Evolutionary conservation across 768 basidiomycete genomes (phyloP), one percentile per base, ranked within the genome.

Genomic region (Trametes sanguinea): DNA sequence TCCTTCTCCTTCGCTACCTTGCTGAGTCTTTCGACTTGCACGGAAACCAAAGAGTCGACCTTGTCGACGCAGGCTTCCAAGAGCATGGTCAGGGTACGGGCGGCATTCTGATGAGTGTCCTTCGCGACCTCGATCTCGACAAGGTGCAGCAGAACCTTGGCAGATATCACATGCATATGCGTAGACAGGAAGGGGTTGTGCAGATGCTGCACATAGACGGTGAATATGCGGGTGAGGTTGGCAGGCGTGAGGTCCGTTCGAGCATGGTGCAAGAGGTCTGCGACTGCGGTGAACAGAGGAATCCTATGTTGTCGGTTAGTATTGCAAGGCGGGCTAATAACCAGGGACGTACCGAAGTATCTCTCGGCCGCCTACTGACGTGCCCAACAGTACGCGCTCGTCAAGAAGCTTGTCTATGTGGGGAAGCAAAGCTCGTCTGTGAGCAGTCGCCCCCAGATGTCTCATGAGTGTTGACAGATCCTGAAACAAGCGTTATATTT

Each of bases 381-480:
- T 85, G 1, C 97, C 97, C 35, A 98, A 81, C 6, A 99, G 77
- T 13, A 98, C 92, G 45, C 83, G 84, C 69, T 98, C 96, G 65
- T 98, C 88, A 35, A 98, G 84, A 17, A 99, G 81, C 68, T 92
- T 92, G 74, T 96, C 93, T 50, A 98, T 83, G 63, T 94, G 87
- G 1, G 86, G 82, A 40, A 96, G 78, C 51, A 98, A 84, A 14
- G 88, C 88, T 44, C 86, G 83, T 51, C 94, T 83, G 68, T 93
- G 88, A 14, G 87, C 83, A 13, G 88, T 89, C 14, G 84, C 86
- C 64, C 95, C 83, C 22, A 98, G 83, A 74, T 98, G 95, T 45
- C 96, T 85, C 54, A 96, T 88, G 10, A 95, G 94, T 11, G 96
- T 88, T 78, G 96, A 86, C 51, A 98, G 78, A 71, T 98, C 96